Percentiles rank a stretch among this genome's conserved stretches.
Conservation (phyloP, 2,329 filamentous ascomycete species). For the Kalaharituber pfeilii region DNA sequence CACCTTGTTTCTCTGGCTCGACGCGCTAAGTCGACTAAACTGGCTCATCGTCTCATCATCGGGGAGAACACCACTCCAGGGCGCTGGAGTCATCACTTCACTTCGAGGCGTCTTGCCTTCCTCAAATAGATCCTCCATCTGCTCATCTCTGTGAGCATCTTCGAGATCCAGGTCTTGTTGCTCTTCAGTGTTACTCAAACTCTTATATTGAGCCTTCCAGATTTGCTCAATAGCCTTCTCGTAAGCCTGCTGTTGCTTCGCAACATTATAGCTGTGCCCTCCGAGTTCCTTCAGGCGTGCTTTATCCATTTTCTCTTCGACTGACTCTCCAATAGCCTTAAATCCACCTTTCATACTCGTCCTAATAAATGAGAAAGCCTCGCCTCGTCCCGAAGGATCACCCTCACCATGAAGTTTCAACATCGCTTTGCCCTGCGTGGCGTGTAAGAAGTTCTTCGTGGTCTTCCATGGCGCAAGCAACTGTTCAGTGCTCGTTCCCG, state of each 20-base stretch:
- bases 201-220: slow-evolving; percentile 43
- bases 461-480: slow-evolving; percentile 92
- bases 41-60: slow-evolving; percentile 64
- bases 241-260: slow-evolving; percentile 80
- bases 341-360: slow-evolving; percentile 97
- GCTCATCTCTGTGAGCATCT: slow-evolving; percentile 18
- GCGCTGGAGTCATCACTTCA: slow-evolving; percentile 44
- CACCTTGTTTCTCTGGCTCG: slow-evolving; percentile 50
- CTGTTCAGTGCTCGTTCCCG: slow-evolving; percentile 37
- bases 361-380: slow-evolving; percentile 93
- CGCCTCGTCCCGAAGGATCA: slow-evolving; percentile 80
- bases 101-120: slow-evolving; percentile 42
- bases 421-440: slow-evolving; percentile 91
- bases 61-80: slow-evolving; percentile 11
- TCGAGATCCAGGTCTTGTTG: slow-evolving; percentile 21
- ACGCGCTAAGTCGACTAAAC: slow-evolving; percentile 52
- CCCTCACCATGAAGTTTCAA: slow-evolving; percentile 84
- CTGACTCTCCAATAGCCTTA: slow-evolving; percentile 22
- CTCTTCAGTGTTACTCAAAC: slow-evolving; percentile 19
- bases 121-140: slow-evolving; percentile 22
- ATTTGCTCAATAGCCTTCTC: slow-evolving; percentile 80
- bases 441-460: slow-evolving; percentile 89
- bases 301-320: slow-evolving; percentile 24
- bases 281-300: slow-evolving; percentile 32
- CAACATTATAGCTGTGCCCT: slow-evolving; percentile 94